Conservation (phyloP, 371 early-diverging fungal genomes). For the Zopfochytrium polystomum region DNA sequence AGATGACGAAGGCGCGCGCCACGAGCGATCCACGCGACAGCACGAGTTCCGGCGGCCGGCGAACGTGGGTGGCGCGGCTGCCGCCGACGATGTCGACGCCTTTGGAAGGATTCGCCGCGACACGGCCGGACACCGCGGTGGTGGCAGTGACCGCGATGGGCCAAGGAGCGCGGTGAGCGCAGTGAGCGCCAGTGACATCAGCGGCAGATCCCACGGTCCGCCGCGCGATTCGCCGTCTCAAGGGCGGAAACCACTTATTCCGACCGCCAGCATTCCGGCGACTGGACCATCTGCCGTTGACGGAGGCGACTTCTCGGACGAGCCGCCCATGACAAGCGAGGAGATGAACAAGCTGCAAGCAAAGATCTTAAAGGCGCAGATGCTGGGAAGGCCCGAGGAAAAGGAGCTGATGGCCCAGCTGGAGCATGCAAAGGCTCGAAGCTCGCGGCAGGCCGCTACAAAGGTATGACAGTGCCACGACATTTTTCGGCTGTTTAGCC, state of each 20-base stretch:
- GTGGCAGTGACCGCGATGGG: neutral
- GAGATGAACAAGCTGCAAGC: slow-evolving; percentile 87
- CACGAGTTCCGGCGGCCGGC: slow-evolving; percentile 15
- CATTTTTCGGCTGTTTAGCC: neutral
- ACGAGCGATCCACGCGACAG: neutral
- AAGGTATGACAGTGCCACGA: neutral
- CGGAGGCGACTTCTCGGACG: neutral
- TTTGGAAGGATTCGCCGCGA: slow-evolving; percentile 35
- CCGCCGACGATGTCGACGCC: slow-evolving; percentile 30
- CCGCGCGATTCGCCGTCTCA: too few species aligned
- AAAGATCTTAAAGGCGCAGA: slow-evolving; percentile 71
- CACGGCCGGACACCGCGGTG: neutral
- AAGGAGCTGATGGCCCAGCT: slow-evolving; percentile 70
- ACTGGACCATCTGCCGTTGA: neutral
- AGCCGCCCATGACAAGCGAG: slow-evolving; percentile 49
- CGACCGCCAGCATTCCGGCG: neutral
- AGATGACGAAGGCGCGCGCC: neutral
- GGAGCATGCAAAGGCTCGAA: slow-evolving; percentile 35
- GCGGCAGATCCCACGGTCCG: too few species aligned
- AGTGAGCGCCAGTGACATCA: too few species aligned
- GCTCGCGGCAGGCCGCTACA: neutral
- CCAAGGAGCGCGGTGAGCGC: neutral
- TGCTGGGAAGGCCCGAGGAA: slow-evolving; percentile 65
- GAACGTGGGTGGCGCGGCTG: slow-evolving; percentile 4
- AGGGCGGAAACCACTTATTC: too few species aligned